phyloP scores from a whole-genome alignment of 176 grass and related monocot species.

The Rhynchospora tenuis region DNA sequence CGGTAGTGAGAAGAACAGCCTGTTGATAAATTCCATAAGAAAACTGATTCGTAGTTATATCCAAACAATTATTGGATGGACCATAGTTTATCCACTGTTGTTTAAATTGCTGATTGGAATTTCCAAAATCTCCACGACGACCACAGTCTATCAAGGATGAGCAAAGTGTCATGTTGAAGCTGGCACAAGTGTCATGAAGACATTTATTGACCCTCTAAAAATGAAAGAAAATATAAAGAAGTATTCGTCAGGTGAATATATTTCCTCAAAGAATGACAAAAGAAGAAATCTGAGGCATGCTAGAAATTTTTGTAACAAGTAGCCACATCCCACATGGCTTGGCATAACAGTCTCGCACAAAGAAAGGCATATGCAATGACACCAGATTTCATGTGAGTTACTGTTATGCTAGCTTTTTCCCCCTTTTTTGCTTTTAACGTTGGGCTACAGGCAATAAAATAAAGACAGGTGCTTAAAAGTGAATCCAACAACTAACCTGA shows the following conservation, averaged over 20 bases:
- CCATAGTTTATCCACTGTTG: conserved; percentile 41
- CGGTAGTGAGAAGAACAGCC: conserved; percentile 65
- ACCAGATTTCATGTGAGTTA: neutral
- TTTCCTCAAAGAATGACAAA: neutral
- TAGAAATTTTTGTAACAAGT: neutral
- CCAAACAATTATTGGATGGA: conserved; percentile 53
- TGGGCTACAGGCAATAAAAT: too few relatives aligned
- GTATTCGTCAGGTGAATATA: neutral
- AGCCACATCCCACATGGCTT: neutral
- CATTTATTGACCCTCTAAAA: conserved; percentile 95
- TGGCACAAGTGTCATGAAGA: conserved; percentile 55
- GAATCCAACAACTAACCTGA: conserved; percentile 47
- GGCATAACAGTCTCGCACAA: neutral
- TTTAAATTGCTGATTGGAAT: conserved; percentile 14
- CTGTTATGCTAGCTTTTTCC: neutral
- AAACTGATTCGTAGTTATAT: conserved; percentile 29
- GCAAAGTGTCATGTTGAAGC: conserved; percentile 27
- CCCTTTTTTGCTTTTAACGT: neutral
- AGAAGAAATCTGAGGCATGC: neutral
- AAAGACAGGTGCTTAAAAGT: neutral
- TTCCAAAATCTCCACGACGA: conserved; percentile 1
- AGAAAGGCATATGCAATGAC: neutral
- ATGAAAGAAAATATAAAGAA: conserved; percentile 17
- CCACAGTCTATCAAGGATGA: conserved; percentile 61
- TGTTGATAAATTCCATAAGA: conserved; percentile 75